phyloP scores from a whole-genome alignment of 2,329 filamentous ascomycete genomes.

The Cladorrhinum sp. region DNA sequence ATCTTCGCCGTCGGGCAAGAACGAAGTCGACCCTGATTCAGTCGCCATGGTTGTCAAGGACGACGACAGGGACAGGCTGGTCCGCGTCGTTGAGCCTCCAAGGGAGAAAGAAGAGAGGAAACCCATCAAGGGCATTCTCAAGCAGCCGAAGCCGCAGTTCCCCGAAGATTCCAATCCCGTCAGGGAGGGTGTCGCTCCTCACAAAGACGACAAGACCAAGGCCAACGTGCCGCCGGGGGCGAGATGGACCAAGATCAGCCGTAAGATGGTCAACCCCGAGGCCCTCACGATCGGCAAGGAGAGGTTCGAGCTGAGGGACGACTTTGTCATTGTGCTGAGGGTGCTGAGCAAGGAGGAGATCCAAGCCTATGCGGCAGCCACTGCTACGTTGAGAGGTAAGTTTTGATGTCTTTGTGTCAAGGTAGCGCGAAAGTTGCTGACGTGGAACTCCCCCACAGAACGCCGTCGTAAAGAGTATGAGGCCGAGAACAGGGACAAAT shows the following conservation, averaged over 20 bases:
- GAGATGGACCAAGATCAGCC: conserved; percentile 89
- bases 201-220: conserved; percentile 77
- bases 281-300: conserved; percentile 84
- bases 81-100: conserved; percentile 73
- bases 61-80: conserved; percentile 45
- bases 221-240: conserved; percentile 74
- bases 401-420: conserved; percentile 16
- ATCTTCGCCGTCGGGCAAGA: conserved; percentile 19
- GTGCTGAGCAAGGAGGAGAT: conserved; percentile 89
- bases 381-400: conserved; percentile 75
- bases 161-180: conserved; percentile 82
- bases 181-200: conserved; percentile 86
- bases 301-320: conserved; percentile 85
- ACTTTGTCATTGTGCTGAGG: conserved; percentile 88
- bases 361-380: conserved; percentile 78
- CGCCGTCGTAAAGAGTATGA: conserved; percentile 43
- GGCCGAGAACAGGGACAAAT: conserved; percentile 31
- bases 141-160: conserved; percentile 76
- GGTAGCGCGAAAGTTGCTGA: conserved; percentile 3
- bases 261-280: conserved; percentile 83
- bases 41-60: conserved; percentile 26
- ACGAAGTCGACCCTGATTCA: conserved; percentile 21
- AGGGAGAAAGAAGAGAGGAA: conserved; percentile 56
- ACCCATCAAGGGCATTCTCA: conserved; percentile 79
- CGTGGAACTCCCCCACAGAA: conserved; percentile 27